phyloP scores from a whole-genome alignment of 352 stramenopile genomes.

The Blastocystis sp. region DNA sequence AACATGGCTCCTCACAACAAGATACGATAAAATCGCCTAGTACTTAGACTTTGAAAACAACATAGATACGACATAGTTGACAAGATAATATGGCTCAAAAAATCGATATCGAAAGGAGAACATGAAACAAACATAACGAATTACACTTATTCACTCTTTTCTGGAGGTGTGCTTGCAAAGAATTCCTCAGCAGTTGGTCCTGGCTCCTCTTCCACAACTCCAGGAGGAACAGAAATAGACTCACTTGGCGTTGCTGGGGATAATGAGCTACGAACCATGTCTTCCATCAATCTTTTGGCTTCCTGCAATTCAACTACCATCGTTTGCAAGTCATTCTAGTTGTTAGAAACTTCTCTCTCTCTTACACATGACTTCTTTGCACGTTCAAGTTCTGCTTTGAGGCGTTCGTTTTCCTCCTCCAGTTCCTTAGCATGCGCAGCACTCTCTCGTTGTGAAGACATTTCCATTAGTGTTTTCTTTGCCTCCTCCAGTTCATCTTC shows the following conservation, averaged over 20 bases:
- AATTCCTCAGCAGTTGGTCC: background rate
- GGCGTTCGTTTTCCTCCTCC: background rate
- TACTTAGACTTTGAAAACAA: background rate
- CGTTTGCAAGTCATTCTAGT: background rate
- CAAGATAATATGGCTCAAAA: background rate
- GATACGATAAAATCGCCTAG: constrained; percentile 32
- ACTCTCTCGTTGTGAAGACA: background rate
- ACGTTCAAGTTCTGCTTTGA: background rate
- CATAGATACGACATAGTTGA: background rate
- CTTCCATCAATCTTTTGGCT: constrained; percentile 35
- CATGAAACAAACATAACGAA: background rate
- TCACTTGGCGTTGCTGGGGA: background rate
- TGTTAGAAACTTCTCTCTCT: background rate
- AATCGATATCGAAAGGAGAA: constrained; percentile 10
- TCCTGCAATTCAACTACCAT: constrained; percentile 3
- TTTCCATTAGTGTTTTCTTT: constrained; percentile 4
- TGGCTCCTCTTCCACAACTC: background rate
- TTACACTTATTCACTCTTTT: constrained; percentile 37
- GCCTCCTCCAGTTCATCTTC: constrained; percentile 40
- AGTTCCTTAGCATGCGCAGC: background rate
- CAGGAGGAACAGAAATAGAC: background rate
- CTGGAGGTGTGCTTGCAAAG: background rate
- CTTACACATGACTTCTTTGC: background rate
- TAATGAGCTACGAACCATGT: background rate
- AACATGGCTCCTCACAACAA: background rate